A percentile compares a stretch with the other conserved stretches of the same genome.
Conservation (phyloP, 1,284 basidiomycete species). For the Apiotrichum domesticum region DNA sequence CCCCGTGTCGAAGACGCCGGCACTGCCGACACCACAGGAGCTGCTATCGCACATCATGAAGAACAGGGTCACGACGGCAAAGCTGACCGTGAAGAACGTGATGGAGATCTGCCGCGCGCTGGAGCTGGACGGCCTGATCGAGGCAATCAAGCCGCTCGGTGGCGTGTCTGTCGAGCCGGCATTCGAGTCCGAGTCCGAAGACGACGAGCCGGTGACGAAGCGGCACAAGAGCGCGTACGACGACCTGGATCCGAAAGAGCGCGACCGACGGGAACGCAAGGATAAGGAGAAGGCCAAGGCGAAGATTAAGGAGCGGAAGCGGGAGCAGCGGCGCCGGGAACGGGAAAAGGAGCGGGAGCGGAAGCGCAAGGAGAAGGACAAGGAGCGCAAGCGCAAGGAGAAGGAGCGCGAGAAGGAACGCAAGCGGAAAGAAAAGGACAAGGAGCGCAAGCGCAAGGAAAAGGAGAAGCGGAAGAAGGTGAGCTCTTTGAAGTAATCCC, state of each 20-base stretch:
- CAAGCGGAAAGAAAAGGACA: conserved; percentile 27
- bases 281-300: conserved; percentile 19
- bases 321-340: conserved; percentile 17
- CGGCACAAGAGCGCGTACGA: conserved; percentile 13
- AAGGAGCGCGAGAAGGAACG: conserved; percentile 27
- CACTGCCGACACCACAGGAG: conserved; percentile 29
- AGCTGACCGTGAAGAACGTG: conserved; percentile 39
- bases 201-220: conserved; percentile 19
- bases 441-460: conserved; percentile 27
- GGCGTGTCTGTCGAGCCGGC: conserved; percentile 24
- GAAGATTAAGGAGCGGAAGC: conserved; percentile 21
- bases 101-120: conserved; percentile 46
- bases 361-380: conserved; percentile 25
- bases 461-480: conserved; percentile 29
- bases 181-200: conserved; percentile 14
- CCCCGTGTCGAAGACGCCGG: conserved; percentile 27
- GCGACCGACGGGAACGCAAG: conserved; percentile 21
- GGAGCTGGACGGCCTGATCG: conserved; percentile 42
- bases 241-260: conserved; percentile 27
- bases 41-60: conserved; percentile 32
- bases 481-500: not conserved
- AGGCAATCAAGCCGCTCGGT: conserved; percentile 42
- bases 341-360: conserved; percentile 26
- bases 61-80: conserved; percentile 25
- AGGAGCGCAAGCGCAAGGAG: conserved; percentile 27